Evolutionary conservation across 805 yeast genomes (phyloP).

Genomic region (Hanseniaspora guilliermondii): DNA sequence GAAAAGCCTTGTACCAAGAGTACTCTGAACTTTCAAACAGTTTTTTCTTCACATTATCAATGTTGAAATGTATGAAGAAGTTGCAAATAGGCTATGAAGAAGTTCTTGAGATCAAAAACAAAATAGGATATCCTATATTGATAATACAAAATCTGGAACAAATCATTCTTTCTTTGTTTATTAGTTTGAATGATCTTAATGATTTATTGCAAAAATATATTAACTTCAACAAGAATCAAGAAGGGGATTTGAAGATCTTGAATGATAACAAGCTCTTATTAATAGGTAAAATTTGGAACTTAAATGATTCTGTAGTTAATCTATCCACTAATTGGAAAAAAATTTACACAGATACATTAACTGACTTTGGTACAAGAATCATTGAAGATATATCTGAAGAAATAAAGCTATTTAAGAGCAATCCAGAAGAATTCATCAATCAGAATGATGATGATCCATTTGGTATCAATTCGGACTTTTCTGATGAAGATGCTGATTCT

Average conservation of each 20-base stretch:
- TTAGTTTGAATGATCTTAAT: background rate
- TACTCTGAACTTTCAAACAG: slow-evolving; percentile 20
- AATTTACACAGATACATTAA: background rate
- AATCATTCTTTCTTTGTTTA: background rate
- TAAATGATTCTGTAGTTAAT: slow-evolving; percentile 33
- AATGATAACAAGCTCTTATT: slow-evolving; percentile 36
- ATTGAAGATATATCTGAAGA: slow-evolving; percentile 10
- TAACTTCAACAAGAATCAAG: background rate
- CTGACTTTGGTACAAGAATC: background rate
- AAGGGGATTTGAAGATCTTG: background rate
- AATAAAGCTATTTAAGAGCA: slow-evolving; percentile 45
- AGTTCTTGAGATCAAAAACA: slow-evolving; percentile 18
- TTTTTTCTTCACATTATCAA: slow-evolving; percentile 6
- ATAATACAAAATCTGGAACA: slow-evolving; percentile 39
- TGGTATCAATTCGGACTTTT: slow-evolving; percentile 31
- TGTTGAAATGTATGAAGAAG: slow-evolving; percentile 20
- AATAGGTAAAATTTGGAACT: slow-evolving; percentile 62
- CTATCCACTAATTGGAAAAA: background rate
- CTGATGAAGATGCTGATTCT: slow-evolving; percentile 17
- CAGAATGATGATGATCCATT: slow-evolving; percentile 36
- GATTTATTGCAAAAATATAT: slow-evolving; percentile 9
- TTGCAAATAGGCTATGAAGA: slow-evolving; percentile 26
- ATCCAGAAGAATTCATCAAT: slow-evolving; percentile 50
- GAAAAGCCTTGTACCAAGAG: slow-evolving; percentile 20
- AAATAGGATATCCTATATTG: slow-evolving; percentile 41